Evolutionary conservation across 2,329 filamentous ascomycete species (phyloP).

Genomic region (Penicillium verrucosum): DNA sequence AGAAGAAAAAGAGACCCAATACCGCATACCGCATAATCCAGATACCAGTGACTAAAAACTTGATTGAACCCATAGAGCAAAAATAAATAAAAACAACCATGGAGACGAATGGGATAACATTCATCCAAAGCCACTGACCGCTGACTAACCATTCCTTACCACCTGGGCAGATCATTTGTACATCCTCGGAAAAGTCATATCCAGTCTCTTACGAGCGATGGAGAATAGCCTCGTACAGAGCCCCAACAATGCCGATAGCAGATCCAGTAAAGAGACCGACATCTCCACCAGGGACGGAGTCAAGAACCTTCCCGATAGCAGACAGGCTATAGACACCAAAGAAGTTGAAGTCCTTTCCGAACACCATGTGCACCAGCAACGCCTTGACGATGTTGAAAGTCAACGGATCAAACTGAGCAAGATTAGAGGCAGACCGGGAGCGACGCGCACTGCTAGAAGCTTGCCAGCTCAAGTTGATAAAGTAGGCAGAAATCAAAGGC

Average conservation of each 20-base stretch:
- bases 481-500: slow-evolving; percentile 74
- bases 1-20: slow-evolving; percentile 14
- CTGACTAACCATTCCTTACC: not conserved
- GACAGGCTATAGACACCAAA: slow-evolving; percentile 36
- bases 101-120: not conserved
- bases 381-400: slow-evolving; percentile 89
- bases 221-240: slow-evolving; percentile 48
- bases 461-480: slow-evolving; percentile 76
- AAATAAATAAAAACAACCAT: not conserved
- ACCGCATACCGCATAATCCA: slow-evolving; percentile 25
- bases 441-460: slow-evolving; percentile 31
- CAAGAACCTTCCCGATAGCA: slow-evolving; percentile 39
- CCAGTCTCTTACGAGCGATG: slow-evolving; percentile 31
- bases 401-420: slow-evolving; percentile 67
- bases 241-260: slow-evolving; percentile 41
- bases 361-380: slow-evolving; percentile 75
- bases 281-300: slow-evolving; percentile 39
- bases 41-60: slow-evolving; percentile 17
- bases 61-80: slow-evolving; percentile 13
- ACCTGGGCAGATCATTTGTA: slow-evolving; percentile 13
- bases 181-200: slow-evolving; percentile 9
- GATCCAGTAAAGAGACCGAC: slow-evolving; percentile 41
- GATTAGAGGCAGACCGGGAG: slow-evolving; percentile 24
- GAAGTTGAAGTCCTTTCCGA: slow-evolving; percentile 51
- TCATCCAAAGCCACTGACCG: not conserved